Base-by-base conservation (phyloP, 208 protist genomes). In the Strigomonas oncopelti region DNA sequence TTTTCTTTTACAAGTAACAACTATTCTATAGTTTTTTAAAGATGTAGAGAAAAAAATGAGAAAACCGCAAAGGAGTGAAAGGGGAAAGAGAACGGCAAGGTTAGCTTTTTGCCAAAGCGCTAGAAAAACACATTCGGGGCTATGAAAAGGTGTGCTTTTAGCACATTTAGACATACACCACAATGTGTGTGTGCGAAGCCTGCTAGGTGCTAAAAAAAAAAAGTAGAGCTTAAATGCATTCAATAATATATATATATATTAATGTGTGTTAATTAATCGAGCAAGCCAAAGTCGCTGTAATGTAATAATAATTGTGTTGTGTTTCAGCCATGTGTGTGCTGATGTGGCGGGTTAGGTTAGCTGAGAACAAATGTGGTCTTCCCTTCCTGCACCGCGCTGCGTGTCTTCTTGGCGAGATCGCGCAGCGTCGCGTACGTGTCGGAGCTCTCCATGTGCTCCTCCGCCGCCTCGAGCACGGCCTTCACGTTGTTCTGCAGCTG, bases 371-470 rank as follows among this genome's bases (percentile, higher is more conserved):
- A 64, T 28, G 63, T 71, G 0, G 75, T 64, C 73, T 91, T 90
- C 3, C 76, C 78, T 55, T 84, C 81, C 53, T 85, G 76, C 22
- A 87, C 55, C 18, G 69, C 80, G 1, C 27, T 27, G 24, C 76
- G 78, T 27, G 83, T 72, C 18, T 72, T 69, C 56, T 72, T 63
- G 18, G 81, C 48, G 1, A 91, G 72, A 22, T 63, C 75, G 7
- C 81, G 81, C 45, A 94, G 81, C 31, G 62, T n/a, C 51, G 28
- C 51, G 65, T 91, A 92, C 24, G 46, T 56, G 16, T 54, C 42
- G n/a, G 78, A 73, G 31, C 70, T 72, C 38, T 77, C 75, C 75
- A 94, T 78, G 76, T 94, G 82, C 64, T 91, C 88, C 77, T 92
- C 77, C 0, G 88, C 48, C 0, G 79, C 81, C 31, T 90, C 84